A percentile compares a stretch with the other conserved stretches of the same genome.
These are phyloP conservation scores for Nectriaceae sp. DNA, from an alignment of 2,329 filamentous ascomycete genomes.

Conservation along the genomic window DNA sequence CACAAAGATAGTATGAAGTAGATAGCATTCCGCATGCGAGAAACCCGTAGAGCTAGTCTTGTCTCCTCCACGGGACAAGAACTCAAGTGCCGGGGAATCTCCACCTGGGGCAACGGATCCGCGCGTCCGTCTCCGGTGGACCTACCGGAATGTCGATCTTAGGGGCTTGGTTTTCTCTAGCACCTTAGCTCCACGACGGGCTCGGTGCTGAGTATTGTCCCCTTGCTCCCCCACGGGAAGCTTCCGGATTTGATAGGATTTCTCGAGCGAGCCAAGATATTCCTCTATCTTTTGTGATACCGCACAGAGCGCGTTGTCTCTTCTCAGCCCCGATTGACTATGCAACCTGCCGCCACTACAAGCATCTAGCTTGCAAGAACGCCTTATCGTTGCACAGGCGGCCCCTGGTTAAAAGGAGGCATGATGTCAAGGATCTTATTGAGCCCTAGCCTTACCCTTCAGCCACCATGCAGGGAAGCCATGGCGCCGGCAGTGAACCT, in stretches of 20 bases:
- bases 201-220: too few species aligned
- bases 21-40: neutral
- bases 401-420: conserved; percentile 3
- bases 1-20: neutral
- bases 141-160: neutral
- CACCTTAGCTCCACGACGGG: too few species aligned
- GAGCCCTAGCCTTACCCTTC: conserved; percentile 10
- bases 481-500: conserved; percentile 2
- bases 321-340: neutral
- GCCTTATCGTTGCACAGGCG: conserved; percentile 5
- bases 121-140: neutral
- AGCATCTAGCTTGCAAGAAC: neutral
- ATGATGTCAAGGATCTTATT: neutral
- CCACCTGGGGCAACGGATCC: neutral
- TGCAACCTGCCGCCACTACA: conserved; percentile 1
- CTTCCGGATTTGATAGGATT: too few species aligned
- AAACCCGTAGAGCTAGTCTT: too few species aligned
- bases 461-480: conserved; percentile 9
- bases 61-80: too few species aligned
- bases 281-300: too few species aligned
- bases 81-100: neutral
- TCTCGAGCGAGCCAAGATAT: too few species aligned
- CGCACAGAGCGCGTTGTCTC: too few species aligned
- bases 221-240: too few species aligned
- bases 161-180: too few species aligned